Conservation (phyloP, 176 grass and related monocot genomes). For the Cenchrus americanus region DNA sequence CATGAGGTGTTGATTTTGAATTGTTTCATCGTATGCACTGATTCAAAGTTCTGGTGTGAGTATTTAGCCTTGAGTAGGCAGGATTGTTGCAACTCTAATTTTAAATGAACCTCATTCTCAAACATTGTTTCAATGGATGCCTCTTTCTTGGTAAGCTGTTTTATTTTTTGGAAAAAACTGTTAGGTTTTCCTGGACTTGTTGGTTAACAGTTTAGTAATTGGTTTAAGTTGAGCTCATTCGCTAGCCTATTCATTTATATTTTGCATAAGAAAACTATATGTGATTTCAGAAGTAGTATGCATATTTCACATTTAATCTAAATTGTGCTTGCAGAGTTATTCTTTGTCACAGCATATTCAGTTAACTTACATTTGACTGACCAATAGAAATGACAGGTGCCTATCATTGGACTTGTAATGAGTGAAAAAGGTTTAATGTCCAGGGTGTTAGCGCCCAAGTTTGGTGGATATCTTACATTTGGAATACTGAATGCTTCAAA, state of each 20-base stretch:
- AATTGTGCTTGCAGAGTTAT: constrained; percentile 29
- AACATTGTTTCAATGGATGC: not conserved
- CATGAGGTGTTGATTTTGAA: not conserved
- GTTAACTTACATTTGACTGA: constrained; percentile 52
- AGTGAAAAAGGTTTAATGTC: constrained; percentile 87
- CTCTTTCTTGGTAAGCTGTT: constrained; percentile 3
- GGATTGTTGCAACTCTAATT: not conserved
- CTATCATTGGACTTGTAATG: constrained; percentile 97
- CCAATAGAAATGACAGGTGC: constrained; percentile 66
- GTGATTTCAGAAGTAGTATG: constrained; percentile 17
- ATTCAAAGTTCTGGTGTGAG: not conserved
- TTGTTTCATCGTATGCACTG: not conserved
- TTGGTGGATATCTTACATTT: constrained; percentile 93
- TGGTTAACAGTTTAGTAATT: not conserved
- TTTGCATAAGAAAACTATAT: constrained; percentile 5
- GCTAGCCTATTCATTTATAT: constrained; percentile 29
- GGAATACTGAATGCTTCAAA: constrained; percentile 71
- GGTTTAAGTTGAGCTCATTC: not conserved
- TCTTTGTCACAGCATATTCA: constrained; percentile 16
- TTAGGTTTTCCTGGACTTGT: not conserved
- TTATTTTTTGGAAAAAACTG: not conserved
- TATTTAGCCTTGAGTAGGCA: not conserved
- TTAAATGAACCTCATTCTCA: not conserved
- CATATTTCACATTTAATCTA: constrained; percentile 7
- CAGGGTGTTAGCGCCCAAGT: constrained; percentile 78